These are phyloP conservation scores for Syncephalastrum contaminatum DNA, from an alignment of 371 early-diverging fungal genomes.

Conservation along the genomic window DNA sequence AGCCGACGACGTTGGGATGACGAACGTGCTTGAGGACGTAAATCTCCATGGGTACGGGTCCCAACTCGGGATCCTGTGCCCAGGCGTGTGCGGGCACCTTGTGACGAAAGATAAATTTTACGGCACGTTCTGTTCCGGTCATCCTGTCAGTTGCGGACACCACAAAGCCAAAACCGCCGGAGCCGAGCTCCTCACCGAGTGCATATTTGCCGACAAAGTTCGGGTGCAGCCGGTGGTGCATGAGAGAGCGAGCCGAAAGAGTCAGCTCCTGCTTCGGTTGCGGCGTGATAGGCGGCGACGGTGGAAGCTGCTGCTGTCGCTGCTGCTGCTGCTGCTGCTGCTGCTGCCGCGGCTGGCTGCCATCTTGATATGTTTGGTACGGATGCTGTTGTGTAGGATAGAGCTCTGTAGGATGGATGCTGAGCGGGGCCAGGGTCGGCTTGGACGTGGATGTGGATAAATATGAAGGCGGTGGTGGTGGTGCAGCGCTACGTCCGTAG, in stretches of 20 bases:
- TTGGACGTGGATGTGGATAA: slow-evolving; percentile 14
- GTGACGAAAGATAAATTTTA: slow-evolving; percentile 74
- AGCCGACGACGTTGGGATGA: slow-evolving; percentile 70
- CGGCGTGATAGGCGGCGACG: slow-evolving; percentile 29
- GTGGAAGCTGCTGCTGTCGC: slow-evolving; percentile 6
- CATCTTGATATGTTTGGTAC: not conserved
- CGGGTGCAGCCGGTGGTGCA: slow-evolving; percentile 47
- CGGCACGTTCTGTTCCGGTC: slow-evolving; percentile 66
- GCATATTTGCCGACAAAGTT: slow-evolving; percentile 51
- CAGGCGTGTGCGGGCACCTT: slow-evolving; percentile 63
- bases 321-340: slow-evolving; percentile 4
- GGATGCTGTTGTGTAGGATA: slow-evolving; percentile 9
- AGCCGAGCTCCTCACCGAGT: slow-evolving; percentile 70
- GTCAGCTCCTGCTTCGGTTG: slow-evolving; percentile 29
- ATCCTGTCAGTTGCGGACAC: slow-evolving; percentile 53
- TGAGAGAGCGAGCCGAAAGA: slow-evolving; percentile 45
- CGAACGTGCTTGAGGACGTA: slow-evolving; percentile 66
- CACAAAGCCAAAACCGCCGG: slow-evolving; percentile 82
- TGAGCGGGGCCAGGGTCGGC: slow-evolving; percentile 18
- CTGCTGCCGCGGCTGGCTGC: not conserved
- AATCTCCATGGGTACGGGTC: slow-evolving; percentile 74
- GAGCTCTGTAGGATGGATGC: slow-evolving; percentile 12
- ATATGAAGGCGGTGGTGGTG: not conserved
- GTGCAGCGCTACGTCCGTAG: slow-evolving; percentile 4
- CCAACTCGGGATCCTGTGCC: slow-evolving; percentile 59